Evolutionary conservation across 1,284 basidiomycete genomes (phyloP).

Genomic region (Dichomitus squalens): DNA sequence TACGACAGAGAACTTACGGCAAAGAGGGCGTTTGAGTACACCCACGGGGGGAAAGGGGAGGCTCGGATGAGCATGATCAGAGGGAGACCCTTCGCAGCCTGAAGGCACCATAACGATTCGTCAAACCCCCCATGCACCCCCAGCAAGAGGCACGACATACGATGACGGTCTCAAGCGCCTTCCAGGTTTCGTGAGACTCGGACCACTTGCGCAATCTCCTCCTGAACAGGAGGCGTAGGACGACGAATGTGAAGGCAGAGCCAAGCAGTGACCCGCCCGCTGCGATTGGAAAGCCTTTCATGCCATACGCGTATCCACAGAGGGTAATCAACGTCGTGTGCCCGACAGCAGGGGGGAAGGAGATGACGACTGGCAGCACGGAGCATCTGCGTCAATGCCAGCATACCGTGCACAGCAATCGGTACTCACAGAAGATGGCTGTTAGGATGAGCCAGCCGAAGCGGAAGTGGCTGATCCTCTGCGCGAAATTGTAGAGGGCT

Average conservation of each 20-base stretch:
- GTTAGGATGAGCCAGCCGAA: constrained; percentile 67
- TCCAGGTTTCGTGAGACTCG: constrained; percentile 67
- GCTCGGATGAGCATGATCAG: constrained; percentile 81
- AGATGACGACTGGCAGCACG: constrained; percentile 53
- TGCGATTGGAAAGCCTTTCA: constrained; percentile 71
- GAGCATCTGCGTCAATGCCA: not conserved
- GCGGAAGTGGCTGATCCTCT: constrained; percentile 56
- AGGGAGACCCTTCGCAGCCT: constrained; percentile 73
- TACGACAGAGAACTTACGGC: constrained; percentile 51
- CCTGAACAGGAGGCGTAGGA: constrained; percentile 63
- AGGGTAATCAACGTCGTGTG: constrained; percentile 68
- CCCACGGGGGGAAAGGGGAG: constrained; percentile 83
- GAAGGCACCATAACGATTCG: not conserved
- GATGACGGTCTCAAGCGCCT: constrained; percentile 74
- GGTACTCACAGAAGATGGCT: constrained; percentile 50
- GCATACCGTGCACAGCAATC: not conserved
- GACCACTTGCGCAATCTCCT: constrained; percentile 59
- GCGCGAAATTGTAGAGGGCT: constrained; percentile 68
- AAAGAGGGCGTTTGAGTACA: constrained; percentile 78
- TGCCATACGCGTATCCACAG: constrained; percentile 82
- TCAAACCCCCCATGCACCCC: not conserved
- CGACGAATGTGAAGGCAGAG: constrained; percentile 65
- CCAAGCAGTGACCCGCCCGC: constrained; percentile 64
- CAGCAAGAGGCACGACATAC: constrained; percentile 44
- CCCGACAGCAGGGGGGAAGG: constrained; percentile 80